Base-by-base conservation (phyloP, 495 filamentous ascomycete species). In the Aspergillus diversus region DNA sequence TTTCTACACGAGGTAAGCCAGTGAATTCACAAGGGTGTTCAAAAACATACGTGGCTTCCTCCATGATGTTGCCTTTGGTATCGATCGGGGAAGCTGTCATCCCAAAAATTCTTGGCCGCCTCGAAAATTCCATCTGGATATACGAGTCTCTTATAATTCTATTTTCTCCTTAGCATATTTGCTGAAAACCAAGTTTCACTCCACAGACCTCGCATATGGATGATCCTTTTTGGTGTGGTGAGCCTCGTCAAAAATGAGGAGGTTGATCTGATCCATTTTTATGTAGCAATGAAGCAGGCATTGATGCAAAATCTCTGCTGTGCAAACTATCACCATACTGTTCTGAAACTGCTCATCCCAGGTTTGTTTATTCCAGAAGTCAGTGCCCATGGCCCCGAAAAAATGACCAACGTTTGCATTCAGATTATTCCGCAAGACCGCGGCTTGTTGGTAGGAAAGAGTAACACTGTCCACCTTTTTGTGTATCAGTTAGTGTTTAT, bases 61-160 rank as follows among this genome's bases (percentile, higher is more conserved):
- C 77, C 21, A 84, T 76, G 31, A 91, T 83, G 67, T 95, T 86
- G 0, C 83, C 80, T 66, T 90, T 88, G 3, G 89, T 87, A 78
- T 98, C 94, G n/a, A 98, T 89, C 2, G 95, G 95, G 9, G 94
- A 97, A 15, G 95, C 95, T 8, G 95, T 99, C 94, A 99, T 97
- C 16, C 94, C 95, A 68, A 99, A 91, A 27, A 99, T 87, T 59
- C 89, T 89, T 13, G 95, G 96, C 3, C 87, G 82, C 17, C 75
- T 79, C 1, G 73, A 67, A 1, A 63, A 49, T 71, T 77, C 69
- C 15, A 78, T 74, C 35, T 76, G 70, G 34, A 85, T 59, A 66
- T 97, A 99, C 61, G 89, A 91, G 42, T 97, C 91, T 66, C 90
- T 91, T 70, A 98, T 91, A 60, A 99, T 96, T 33, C 84, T 86